These are phyloP conservation scores for Chlamydomonas sp. DNA, from an alignment of 139 green algal genomes.

Conservation along the genomic window DNA sequence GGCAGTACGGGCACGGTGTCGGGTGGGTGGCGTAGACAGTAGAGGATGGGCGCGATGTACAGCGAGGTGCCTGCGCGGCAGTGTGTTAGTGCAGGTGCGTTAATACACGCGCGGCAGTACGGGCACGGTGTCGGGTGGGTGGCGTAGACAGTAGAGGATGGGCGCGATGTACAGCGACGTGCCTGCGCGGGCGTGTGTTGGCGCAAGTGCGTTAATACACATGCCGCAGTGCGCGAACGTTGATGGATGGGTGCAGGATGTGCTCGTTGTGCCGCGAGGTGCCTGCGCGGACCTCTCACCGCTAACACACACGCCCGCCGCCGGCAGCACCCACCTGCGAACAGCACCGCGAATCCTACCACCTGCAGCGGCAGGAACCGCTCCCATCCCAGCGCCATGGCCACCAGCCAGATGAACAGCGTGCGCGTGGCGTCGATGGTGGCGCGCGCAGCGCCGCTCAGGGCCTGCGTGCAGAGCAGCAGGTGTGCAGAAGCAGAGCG, in stretches of 20 bases:
- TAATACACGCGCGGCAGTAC: too few species aligned
- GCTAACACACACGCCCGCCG: neutral
- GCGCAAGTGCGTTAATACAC: too few species aligned
- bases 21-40: too few species aligned
- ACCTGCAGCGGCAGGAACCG: conserved; percentile 82
- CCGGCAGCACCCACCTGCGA: conserved; percentile 46
- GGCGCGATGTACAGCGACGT: too few species aligned
- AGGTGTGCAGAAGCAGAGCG: neutral
- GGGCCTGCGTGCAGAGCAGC: conserved; percentile 58
- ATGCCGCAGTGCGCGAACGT: too few species aligned
- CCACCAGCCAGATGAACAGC: conserved; percentile 83
- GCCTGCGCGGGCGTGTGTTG: too few species aligned
- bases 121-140: too few species aligned
- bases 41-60: too few species aligned
- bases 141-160: too few species aligned
- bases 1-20: too few species aligned
- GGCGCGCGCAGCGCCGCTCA: conserved; percentile 77
- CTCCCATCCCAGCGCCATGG: conserved; percentile 85
- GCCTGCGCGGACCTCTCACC: neutral
- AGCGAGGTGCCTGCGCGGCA: conserved; percentile 36
- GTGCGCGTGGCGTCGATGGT: conserved; percentile 89
- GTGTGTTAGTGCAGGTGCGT: too few species aligned
- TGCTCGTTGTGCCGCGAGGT: neutral
- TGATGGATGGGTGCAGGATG: too few species aligned
- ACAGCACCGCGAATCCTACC: conserved; percentile 82